Conservation (phyloP, 164 flowering plant species). For the Vitis riparia region DNA sequence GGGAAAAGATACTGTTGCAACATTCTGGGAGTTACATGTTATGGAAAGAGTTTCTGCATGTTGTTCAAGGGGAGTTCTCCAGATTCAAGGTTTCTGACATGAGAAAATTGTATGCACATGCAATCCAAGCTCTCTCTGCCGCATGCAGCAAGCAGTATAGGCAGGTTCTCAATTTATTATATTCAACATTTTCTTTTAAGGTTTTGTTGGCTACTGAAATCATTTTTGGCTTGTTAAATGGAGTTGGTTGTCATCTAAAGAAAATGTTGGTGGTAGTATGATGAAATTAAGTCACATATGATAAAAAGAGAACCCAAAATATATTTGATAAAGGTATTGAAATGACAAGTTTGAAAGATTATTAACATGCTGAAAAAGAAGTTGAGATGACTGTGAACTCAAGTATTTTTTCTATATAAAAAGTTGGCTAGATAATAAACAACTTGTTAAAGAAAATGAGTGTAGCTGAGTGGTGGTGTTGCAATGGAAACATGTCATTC, state of each 20-base stretch:
- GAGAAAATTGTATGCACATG: constrained; percentile 83
- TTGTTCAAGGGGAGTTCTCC: constrained; percentile 87
- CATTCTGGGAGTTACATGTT: constrained; percentile 79
- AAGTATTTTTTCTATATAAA: no score
- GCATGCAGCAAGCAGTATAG: constrained; percentile 79
- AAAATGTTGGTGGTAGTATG: no score
- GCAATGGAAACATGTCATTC: no score
- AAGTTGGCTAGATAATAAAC: no score
- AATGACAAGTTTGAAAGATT: no score
- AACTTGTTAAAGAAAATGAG: no score
- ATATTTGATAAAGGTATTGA: no score
- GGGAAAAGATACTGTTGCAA: constrained; percentile 76
- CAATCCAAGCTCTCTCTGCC: constrained; percentile 79
- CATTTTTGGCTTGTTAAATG: not conserved
- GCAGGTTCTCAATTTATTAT: constrained; percentile 75
- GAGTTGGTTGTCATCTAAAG: not conserved
- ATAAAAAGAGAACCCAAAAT: no score
- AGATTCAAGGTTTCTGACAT: constrained; percentile 81
- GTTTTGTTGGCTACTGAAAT: not conserved
- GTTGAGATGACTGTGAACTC: no score
- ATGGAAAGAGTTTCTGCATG: constrained; percentile 84
- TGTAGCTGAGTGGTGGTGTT: no score
- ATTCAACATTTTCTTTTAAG: not conserved
- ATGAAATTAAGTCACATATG: no score
- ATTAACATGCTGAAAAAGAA: no score